Evolutionary conservation across 1,284 basidiomycete genomes (phyloP), one percentile per base, ranked within the genome.

Genomic region (Phlebopus sp.): DNA sequence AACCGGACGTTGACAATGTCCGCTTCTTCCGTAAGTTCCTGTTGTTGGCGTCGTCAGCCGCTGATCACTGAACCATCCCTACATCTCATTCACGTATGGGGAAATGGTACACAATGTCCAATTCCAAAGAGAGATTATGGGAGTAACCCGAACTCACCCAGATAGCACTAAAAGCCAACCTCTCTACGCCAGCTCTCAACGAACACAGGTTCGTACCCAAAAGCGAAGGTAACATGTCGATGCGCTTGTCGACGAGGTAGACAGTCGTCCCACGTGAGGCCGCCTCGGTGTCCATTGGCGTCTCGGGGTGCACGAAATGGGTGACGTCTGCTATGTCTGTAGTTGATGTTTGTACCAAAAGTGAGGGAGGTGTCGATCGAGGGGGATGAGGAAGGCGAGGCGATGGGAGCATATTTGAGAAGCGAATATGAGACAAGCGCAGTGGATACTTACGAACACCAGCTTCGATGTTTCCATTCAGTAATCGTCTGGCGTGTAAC

Each of bases 241-340:
- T 96, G 32, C 97, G 88, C 70, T 96, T 97, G 75, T 99, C 97
- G 2, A 99, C 97, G 5, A 99, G 81, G 66, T 99, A 99, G 3
- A 99, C 97, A 0, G 97, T 99, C 1, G 96, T 99, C 10, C 97
- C 96, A 47, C 97, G 79, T 11, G 93, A 82, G 13, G 96, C 92
- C 14, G 97, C 97, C 68, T 99, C 97, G 31, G 76, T 84, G 59
- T 99, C 97, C 95, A 99, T 99, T 0, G 97, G 82, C 46, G 90
- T 99, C 62, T 96, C 92, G 2, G 94, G 78, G 46, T 82, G 84
- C 1, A 99, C 97, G 60, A 99, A 99, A 68, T 97, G 86, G 2
- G 96, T 96, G 1, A 99, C 97, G 63, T 99, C 96, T 51, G 97
- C 97, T 55, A 99, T 99, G 67, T 99, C 92, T 96, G 31, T 29